Evolutionary conservation across 73 alveolate species (phyloP).

Genomic region (Urostyla sp.): DNA sequence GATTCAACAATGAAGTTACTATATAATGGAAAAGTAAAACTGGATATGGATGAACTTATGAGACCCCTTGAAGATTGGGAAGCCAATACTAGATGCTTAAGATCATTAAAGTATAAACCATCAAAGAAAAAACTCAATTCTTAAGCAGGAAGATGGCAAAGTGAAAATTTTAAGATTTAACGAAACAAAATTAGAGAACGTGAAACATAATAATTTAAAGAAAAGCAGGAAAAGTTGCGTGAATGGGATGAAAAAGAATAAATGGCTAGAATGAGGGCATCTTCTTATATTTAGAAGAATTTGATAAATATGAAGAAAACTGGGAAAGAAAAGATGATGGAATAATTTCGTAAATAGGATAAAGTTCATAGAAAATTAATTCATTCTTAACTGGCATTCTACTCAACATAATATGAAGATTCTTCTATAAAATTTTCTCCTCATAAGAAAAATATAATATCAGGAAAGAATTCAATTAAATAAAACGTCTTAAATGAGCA

Average conservation of each 20-base stretch:
- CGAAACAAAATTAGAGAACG: background rate
- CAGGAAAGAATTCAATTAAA: background rate
- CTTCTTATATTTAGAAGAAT: background rate
- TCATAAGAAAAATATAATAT: background rate
- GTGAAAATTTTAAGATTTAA: background rate
- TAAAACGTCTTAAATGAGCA: background rate
- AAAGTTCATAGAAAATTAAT: background rate
- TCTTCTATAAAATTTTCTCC: background rate
- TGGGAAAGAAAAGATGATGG: background rate
- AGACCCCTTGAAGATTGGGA: slow-evolving; percentile 45
- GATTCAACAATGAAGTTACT: slow-evolving; percentile 31
- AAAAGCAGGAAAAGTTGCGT: background rate
- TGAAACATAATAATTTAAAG: background rate
- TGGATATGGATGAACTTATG: slow-evolving; percentile 9
- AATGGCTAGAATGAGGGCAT: background rate
- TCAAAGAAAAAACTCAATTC: too few relatives aligned
- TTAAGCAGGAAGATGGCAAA: background rate
- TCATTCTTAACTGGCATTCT: background rate
- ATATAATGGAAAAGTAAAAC: slow-evolving; percentile 5
- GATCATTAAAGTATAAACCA: slow-evolving; percentile 32
- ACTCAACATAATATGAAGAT: slow-evolving; percentile 7
- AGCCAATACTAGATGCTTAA: slow-evolving; percentile 38
- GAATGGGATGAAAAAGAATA: background rate
- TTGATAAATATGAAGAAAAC: background rate
- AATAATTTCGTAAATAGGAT: background rate